Conservation (phyloP, 75 land plant species). For the Sequoia sempervirens region DNA sequence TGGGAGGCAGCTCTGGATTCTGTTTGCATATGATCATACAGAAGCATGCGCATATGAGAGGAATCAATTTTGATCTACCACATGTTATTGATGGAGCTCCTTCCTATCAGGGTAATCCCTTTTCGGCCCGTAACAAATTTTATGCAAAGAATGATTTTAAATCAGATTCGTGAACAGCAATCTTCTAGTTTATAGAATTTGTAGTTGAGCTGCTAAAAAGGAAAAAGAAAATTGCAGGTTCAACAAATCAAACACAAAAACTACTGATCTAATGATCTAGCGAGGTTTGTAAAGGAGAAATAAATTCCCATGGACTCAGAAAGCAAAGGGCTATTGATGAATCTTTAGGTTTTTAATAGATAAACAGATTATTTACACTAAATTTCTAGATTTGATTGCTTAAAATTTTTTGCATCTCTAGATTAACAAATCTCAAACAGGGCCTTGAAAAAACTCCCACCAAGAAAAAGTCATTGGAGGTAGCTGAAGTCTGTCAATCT, state of each 20-base stretch:
- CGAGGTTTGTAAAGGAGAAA: background rate
- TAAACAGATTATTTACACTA: no score
- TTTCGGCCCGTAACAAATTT: background rate
- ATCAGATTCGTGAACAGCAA: no score
- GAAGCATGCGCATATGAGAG: slow-evolving; percentile 29
- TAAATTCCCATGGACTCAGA: background rate
- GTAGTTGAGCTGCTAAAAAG: background rate
- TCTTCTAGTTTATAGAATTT: background rate
- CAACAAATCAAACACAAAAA: background rate
- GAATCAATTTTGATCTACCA: slow-evolving; percentile 73
- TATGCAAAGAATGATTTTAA: background rate
- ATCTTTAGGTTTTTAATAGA: no score
- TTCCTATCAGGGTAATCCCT: slow-evolving; percentile 29
- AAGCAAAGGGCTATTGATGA: no score
- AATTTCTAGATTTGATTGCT: no score
- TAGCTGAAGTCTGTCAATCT: no score
- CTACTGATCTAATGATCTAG: no score
- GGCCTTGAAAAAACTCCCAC: no score
- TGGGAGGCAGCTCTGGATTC: slow-evolving; percentile 71
- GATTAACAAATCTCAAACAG: no score
- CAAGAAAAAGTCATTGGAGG: no score
- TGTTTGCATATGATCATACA: slow-evolving; percentile 48
- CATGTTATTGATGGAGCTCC: slow-evolving; percentile 65
- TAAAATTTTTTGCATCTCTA: no score
- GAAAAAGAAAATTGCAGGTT: background rate